Evolutionary conservation across 805 yeast species (phyloP).

Genomic region (Saccharomycopsis sp.): DNA sequence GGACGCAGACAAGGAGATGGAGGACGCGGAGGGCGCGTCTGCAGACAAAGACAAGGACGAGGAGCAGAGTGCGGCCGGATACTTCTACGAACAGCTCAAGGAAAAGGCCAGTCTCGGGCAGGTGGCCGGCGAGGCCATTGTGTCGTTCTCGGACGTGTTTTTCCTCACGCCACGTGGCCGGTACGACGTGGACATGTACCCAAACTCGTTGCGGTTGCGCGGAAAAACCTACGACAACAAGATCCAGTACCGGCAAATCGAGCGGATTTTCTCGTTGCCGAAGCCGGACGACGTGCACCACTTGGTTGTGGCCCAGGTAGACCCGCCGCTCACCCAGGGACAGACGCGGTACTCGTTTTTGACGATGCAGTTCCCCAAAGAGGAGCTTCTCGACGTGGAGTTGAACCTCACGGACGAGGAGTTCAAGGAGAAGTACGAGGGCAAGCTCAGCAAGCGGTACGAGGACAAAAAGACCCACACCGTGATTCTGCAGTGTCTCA

Average conservation of each 20-base stretch:
- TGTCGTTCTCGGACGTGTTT: conserved; percentile 82
- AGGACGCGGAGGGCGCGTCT: conserved; percentile 24
- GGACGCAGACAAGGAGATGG: conserved; percentile 31
- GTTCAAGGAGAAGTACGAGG: conserved; percentile 67
- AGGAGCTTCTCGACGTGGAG: conserved; percentile 88
- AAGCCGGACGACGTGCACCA: conserved; percentile 92
- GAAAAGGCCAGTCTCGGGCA: conserved; percentile 93
- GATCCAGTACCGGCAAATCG: conserved; percentile 82
- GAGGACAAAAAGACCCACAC: conserved; percentile 73
- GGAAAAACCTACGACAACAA: conserved; percentile 98
- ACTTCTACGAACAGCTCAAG: conserved; percentile 83
- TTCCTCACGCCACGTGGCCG: conserved; percentile 98
- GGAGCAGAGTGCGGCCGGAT: conserved; percentile 67
- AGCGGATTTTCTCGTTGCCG: conserved; percentile 85
- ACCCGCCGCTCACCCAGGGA: conserved; percentile 97
- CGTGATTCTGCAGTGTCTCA: conserved; percentile 80
- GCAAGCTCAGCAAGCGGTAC: conserved; percentile 62
- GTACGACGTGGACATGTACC: conserved; percentile 92
- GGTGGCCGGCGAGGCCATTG: conserved; percentile 91
- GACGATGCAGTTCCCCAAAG: conserved; percentile 81
- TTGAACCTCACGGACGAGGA: conserved; percentile 80
- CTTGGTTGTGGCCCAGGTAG: conserved; percentile 80
- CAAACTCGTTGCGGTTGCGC: conserved; percentile 77
- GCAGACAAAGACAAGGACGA: conserved; percentile 33
- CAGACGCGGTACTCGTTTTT: conserved; percentile 93